Evolutionary conservation across 176 grass and related monocot species (phyloP).

Genomic region (Ananas comosus): DNA sequence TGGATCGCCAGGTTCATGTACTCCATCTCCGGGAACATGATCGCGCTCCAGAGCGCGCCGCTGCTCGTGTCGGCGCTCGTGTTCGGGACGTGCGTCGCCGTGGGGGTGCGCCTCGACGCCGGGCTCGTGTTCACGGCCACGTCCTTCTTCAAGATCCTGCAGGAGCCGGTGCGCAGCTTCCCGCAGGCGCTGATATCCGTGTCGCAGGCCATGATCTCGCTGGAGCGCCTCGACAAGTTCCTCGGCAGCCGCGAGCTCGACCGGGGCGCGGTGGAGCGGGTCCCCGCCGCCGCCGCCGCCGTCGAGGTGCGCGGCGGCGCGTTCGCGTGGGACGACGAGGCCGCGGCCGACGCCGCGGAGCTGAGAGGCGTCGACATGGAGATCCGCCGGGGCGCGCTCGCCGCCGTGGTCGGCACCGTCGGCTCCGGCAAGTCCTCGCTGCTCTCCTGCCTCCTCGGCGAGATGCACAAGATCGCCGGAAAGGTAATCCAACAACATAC

Average conservation of each 20-base stretch:
- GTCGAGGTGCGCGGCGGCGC: slow-evolving; percentile 28
- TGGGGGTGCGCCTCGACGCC: slow-evolving; percentile 31
- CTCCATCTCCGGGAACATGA: slow-evolving; percentile 51
- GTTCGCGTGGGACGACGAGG: slow-evolving; percentile 38
- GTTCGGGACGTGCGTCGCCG: slow-evolving; percentile 42
- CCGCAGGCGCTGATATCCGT: slow-evolving; percentile 45
- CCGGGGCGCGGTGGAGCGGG: slow-evolving; percentile 23
- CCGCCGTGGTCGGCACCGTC: slow-evolving; percentile 46
- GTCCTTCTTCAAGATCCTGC: slow-evolving; percentile 36
- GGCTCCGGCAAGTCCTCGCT: slow-evolving; percentile 61
- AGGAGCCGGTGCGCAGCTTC: slow-evolving; percentile 61
- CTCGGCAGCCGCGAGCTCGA: slow-evolving; percentile 43
- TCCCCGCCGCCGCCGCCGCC: not conserved
- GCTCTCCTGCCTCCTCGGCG: slow-evolving; percentile 54
- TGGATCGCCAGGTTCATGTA: slow-evolving; percentile 66
- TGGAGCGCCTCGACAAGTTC: slow-evolving; percentile 51
- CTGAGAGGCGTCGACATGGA: slow-evolving; percentile 37
- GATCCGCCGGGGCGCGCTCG: slow-evolving; percentile 33
- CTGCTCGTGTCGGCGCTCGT: slow-evolving; percentile 41
- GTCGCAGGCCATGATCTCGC: slow-evolving; percentile 44
- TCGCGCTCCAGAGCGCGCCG: slow-evolving; percentile 49
- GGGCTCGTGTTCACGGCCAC: slow-evolving; percentile 64
- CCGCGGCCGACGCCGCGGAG: not conserved
- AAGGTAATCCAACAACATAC: no score
- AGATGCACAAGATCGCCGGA: slow-evolving; percentile 61